Conservation (phyloP, 768 basidiomycete genomes). For the Paxillus rubicundulus region DNA sequence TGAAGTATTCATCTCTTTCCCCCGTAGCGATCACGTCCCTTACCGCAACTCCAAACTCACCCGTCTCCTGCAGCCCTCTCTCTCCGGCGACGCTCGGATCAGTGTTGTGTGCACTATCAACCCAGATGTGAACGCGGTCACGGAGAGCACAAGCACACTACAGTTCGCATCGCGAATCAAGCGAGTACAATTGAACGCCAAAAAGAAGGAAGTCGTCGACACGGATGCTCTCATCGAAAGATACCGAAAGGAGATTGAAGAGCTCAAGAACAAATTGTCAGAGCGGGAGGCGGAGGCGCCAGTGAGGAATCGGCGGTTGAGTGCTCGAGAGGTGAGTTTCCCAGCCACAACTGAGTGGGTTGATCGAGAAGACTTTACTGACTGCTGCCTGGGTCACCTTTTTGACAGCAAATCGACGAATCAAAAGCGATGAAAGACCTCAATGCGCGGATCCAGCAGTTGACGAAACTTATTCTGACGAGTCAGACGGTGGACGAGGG, state of each 20-base stretch:
- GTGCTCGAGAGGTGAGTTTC: constrained; percentile 43
- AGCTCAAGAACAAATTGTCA: constrained; percentile 69
- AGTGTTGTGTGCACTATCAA: constrained; percentile 96
- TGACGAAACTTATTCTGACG: constrained; percentile 82
- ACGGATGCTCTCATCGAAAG: constrained; percentile 92
- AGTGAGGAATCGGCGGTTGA: constrained; percentile 39
- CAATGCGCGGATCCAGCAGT: constrained; percentile 73
- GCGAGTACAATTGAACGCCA: constrained; percentile 81
- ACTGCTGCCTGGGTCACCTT: background rate
- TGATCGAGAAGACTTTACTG: background rate
- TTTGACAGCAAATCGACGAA: constrained; percentile 73
- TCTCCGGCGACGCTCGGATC: constrained; percentile 93
- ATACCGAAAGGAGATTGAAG: constrained; percentile 93
- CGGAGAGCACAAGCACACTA: constrained; percentile 85
- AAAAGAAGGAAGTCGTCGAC: constrained; percentile 92
- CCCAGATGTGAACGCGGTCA: constrained; percentile 72
- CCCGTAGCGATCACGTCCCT: constrained; percentile 77
- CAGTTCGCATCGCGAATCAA: constrained; percentile 91
- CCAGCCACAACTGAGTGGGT: background rate
- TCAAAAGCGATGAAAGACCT: constrained; percentile 82
- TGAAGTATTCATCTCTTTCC: background rate
- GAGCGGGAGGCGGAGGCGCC: constrained; percentile 69
- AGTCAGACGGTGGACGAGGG: constrained; percentile 76
- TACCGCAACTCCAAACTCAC: constrained; percentile 96
- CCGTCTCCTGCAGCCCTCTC: constrained; percentile 89